These are phyloP conservation scores for Acacia confusa DNA, from an alignment of 306 rosid genomes.

Conservation along the genomic window DNA sequence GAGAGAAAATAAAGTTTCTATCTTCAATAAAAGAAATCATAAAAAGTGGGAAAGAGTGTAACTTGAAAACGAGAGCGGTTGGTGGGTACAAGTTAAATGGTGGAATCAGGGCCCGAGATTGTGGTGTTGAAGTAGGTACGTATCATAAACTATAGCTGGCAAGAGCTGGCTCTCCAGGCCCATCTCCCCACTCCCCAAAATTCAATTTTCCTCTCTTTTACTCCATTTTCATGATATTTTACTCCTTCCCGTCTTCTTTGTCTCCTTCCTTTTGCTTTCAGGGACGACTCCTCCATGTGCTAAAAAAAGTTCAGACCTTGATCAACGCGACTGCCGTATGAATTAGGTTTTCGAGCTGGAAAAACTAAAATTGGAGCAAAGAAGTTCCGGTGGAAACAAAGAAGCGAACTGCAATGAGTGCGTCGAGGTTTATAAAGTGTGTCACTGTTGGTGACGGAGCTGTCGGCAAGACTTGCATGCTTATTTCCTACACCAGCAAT, in stretches of 20 bases:
- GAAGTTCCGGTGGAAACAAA: neutral
- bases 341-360: constrained; percentile 40
- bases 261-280: neutral
- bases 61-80: constrained; percentile 11
- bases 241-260: neutral
- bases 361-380: constrained; percentile 13
- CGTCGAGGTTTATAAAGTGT: constrained; percentile 91
- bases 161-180: constrained; percentile 60
- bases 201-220: constrained; percentile 10
- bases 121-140: constrained; percentile 21
- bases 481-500: constrained; percentile 95
- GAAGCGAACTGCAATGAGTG: constrained; percentile 61
- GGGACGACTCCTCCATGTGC: constrained; percentile 26
- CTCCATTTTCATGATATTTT: neutral
- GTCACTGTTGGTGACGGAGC: constrained; percentile 98
- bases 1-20: neutral
- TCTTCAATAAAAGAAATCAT: neutral
- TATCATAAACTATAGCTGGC: constrained; percentile 55
- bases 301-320: constrained; percentile 21
- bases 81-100: constrained; percentile 1
- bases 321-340: constrained; percentile 28
- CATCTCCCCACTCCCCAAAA: constrained; percentile 23
- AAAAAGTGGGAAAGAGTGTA: neutral
- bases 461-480: constrained; percentile 98
- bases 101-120: constrained; percentile 35